phyloP scores from a whole-genome alignment of 2,329 filamentous ascomycete species.

The Aspergillus sp. region DNA sequence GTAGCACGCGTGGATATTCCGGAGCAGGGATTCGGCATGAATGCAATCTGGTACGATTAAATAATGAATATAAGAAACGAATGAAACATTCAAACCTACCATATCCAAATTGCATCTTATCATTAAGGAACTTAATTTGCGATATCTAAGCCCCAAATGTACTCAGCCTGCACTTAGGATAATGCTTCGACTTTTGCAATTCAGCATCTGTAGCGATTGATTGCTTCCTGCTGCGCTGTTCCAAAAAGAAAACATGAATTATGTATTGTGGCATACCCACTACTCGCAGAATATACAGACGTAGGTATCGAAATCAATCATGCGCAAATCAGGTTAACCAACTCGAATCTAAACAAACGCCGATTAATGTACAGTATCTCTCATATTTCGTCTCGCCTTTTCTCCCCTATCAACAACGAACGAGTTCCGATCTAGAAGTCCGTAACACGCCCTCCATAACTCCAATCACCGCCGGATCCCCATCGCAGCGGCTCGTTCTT shows the following conservation, averaged over 20 bases:
- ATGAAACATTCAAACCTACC: neutral
- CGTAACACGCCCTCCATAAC: conserved; percentile 90
- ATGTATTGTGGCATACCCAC: neutral
- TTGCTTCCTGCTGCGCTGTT: no score
- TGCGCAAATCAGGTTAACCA: neutral
- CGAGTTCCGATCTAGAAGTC: conserved; percentile 63
- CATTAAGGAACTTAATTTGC: no score
- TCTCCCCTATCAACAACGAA: neutral
- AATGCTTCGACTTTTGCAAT: no score
- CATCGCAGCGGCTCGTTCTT: conserved; percentile 96
- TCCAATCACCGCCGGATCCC: conserved; percentile 78
- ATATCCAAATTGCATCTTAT: neutral
- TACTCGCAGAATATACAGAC: neutral
- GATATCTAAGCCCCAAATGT: no score
- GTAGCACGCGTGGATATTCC: conserved; percentile 75
- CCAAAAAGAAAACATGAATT: neutral
- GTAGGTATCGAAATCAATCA: neutral
- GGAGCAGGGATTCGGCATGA: conserved; percentile 93
- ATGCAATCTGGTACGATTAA: conserved; percentile 90
- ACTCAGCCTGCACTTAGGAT: no score
- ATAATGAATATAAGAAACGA: neutral
- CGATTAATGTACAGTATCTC: neutral
- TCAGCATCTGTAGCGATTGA: no score
- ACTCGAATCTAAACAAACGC: neutral
- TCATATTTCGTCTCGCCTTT: neutral